Evolutionary conservation across 345 rosid genomes (phyloP).

Genomic region (Linum usitatissimum): DNA sequence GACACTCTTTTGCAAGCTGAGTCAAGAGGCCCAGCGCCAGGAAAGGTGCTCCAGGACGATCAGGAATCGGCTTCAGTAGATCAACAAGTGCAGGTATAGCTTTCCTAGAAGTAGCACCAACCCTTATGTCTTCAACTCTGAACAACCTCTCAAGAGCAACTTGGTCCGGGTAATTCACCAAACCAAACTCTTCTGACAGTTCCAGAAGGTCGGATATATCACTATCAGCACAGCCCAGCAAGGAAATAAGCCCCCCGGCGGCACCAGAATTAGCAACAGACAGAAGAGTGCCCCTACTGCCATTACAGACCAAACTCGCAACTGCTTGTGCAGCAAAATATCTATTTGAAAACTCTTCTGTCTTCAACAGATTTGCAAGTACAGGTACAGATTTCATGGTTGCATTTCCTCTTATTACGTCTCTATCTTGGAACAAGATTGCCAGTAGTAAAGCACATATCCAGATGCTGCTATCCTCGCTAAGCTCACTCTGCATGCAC

Average conservation of each 20-base stretch:
- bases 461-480: conserved; percentile 87
- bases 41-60: conserved; percentile 97
- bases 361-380: conserved; percentile 80
- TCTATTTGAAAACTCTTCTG: conserved; percentile 79
- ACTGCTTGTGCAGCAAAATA: conserved; percentile 96
- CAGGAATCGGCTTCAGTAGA: conserved; percentile 97
- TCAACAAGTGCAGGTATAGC: conserved; percentile 96
- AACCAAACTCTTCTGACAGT: conserved; percentile 68
- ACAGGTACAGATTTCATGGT: conserved; percentile 87
- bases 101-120: conserved; percentile 95
- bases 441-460: conserved; percentile 88
- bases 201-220: conserved; percentile 80
- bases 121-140: conserved; percentile 96
- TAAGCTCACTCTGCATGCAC: conserved; percentile 61
- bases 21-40: conserved; percentile 81
- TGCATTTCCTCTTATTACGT: conserved; percentile 74
- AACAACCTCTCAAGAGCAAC: conserved; percentile 97
- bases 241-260: conserved; percentile 80
- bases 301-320: conserved; percentile 90
- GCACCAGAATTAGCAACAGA: conserved; percentile 98
- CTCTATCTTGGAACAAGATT: conserved; percentile 92
- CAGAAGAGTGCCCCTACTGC: conserved; percentile 93
- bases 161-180: conserved; percentile 87
- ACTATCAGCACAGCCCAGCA: conserved; percentile 92
- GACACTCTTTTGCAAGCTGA: conserved; percentile 88